A percentile compares a stretch with the other conserved stretches of the same genome.
Evolutionary conservation across 192 early-diverging fungal species (phyloP).

Genomic region (Pilaira anomala): DNA sequence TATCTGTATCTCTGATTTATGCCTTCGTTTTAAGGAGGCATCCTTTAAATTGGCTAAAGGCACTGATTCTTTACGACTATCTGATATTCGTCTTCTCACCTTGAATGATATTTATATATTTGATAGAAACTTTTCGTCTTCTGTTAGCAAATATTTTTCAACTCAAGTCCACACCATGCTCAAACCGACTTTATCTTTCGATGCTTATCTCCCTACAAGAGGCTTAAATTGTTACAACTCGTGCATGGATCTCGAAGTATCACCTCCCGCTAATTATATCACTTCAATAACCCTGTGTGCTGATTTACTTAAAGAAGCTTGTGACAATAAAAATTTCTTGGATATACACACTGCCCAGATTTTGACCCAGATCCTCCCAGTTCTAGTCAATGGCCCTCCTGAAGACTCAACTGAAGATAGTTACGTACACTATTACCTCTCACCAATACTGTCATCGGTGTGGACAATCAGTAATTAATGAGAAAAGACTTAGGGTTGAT

Average conservation of each 20-base stretch:
- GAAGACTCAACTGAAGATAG: too few species aligned
- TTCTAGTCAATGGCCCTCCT: too few species aligned
- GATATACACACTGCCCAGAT: conserved; percentile 1
- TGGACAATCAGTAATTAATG: too few species aligned
- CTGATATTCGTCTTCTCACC: conserved; percentile 14
- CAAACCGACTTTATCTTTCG: not conserved
- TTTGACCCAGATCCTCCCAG: conserved; percentile 9
- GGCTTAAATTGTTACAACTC: not conserved
- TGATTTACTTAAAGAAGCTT: not conserved
- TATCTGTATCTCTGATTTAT: conserved; percentile 13
- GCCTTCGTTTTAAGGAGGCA: not conserved
- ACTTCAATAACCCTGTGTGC: not conserved
- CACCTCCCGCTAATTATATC: not conserved
- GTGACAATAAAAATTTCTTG: not conserved
- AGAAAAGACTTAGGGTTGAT: too few species aligned
- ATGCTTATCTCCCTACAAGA: conserved; percentile 8
- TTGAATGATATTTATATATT: conserved; percentile 15
- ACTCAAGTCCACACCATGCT: conserved; percentile 2
- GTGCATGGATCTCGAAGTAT: conserved; percentile 2
- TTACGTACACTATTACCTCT: too few species aligned
- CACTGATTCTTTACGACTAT: not conserved
- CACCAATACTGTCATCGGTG: too few species aligned
- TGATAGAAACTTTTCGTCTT: conserved; percentile 7
- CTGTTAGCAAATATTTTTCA: conserved; percentile 14
- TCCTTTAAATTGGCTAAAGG: not conserved